Conservation (phyloP, 495 filamentous ascomycete genomes). For the Penicillium nucicola region DNA sequence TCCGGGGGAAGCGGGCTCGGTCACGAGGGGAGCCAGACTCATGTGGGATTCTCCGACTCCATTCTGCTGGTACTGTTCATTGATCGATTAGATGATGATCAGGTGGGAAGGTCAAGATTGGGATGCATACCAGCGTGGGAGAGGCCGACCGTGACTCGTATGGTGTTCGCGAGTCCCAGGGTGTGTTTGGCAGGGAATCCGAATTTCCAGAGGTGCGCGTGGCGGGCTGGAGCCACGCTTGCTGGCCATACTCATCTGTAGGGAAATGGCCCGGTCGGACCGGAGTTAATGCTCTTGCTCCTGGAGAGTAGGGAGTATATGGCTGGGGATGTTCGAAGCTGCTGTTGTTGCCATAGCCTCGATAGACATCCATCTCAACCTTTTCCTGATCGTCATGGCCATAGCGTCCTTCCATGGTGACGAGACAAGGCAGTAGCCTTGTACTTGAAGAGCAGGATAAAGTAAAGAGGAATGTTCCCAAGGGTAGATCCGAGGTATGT, state of each 20-base stretch:
- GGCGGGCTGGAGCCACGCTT: constrained; percentile 16
- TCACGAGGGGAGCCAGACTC: constrained; percentile 26
- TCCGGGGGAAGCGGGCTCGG: constrained; percentile 17
- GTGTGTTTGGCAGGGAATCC: constrained; percentile 16
- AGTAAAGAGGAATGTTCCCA: background rate
- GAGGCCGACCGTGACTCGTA: constrained; percentile 30
- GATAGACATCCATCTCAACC: constrained; percentile 22
- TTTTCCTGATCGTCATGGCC: constrained; percentile 20
- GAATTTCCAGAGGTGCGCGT: constrained; percentile 17
- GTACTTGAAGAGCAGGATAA: background rate
- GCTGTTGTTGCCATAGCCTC: constrained; percentile 1
- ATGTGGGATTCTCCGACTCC: constrained; percentile 22
- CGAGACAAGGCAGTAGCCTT: background rate
- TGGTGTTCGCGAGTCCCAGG: background rate
- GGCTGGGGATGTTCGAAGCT: constrained; percentile 19
- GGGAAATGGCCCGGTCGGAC: constrained; percentile 20
- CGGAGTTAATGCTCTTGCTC: constrained; percentile 18
- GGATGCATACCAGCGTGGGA: constrained; percentile 23
- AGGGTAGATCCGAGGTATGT: constrained; percentile 1
- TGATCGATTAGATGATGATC: background rate
- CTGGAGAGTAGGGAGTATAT: constrained; percentile 1
- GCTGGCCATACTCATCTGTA: constrained; percentile 18
- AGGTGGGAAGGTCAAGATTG: background rate
- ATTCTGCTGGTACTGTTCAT: constrained; percentile 20
- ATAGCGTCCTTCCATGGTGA: constrained; percentile 9